Conservation (phyloP, 23 red algal genomes). For the Gracilaria vermiculophylla region DNA sequence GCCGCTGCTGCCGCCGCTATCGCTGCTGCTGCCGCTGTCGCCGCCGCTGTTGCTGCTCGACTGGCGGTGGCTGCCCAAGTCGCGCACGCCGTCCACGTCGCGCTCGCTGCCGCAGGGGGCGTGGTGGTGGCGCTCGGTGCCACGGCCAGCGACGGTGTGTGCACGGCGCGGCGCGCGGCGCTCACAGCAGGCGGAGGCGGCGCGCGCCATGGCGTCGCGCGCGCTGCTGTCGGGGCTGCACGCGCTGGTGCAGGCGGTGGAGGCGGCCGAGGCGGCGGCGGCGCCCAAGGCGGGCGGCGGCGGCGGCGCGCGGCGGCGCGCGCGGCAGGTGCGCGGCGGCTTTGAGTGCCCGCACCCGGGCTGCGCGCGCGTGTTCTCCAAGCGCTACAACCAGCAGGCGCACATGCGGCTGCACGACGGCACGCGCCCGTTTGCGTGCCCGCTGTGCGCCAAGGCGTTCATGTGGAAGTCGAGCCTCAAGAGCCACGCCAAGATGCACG, state of each 20-base stretch:
- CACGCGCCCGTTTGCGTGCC: constrained; percentile 67
- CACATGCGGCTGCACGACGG: constrained; percentile 82
- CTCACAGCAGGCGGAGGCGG: too few species aligned
- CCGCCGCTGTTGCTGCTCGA: too few species aligned
- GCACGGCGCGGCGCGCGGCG: too few species aligned
- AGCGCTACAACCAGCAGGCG: constrained; percentile 81
- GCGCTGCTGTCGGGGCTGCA: constrained; percentile 12
- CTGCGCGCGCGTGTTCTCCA: constrained; percentile 64
- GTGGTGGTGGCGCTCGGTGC: too few species aligned
- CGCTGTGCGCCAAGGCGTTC: constrained; percentile 39
- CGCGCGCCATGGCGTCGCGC: background rate
- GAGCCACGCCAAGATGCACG: constrained; percentile 65
- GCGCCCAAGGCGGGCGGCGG: background rate
- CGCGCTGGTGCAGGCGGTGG: constrained; percentile 27
- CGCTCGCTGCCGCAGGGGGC: too few species aligned
- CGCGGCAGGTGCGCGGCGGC: background rate
- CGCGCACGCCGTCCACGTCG: too few species aligned
- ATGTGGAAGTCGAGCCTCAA: constrained; percentile 72
- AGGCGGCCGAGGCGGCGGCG: constrained; percentile 24
- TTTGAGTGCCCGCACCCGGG: constrained; percentile 74
- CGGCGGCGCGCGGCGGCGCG: background rate
- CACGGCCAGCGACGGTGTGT: too few species aligned
- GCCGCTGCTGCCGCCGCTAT: too few species aligned
- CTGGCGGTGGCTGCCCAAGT: too few species aligned
- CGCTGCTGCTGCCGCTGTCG: too few species aligned